These are phyloP conservation scores for Rhizoclosmatium sp. DNA, from an alignment of 192 early-diverging fungal species.

Conservation along the genomic window DNA sequence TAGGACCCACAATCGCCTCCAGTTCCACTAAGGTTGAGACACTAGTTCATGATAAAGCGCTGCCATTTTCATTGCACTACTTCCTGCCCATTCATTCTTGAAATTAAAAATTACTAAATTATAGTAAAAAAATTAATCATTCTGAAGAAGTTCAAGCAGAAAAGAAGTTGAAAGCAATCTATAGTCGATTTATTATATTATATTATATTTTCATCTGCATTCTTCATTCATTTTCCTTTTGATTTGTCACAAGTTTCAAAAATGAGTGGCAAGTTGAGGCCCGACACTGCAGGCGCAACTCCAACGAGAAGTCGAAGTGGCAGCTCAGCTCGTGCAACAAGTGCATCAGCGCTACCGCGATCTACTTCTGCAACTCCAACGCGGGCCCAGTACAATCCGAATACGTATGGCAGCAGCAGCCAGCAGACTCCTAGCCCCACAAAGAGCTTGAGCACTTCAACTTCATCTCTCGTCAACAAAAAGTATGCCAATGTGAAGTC, in stretches of 20 bases:
- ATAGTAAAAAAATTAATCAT: no score
- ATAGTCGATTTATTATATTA: no score
- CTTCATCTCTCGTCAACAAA: conserved; percentile 18
- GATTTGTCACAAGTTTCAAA: no score
- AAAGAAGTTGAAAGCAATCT: no score
- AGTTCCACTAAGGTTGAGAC: not conserved
- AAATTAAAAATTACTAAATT: no score
- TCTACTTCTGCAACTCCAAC: not conserved
- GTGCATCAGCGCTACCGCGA: not conserved
- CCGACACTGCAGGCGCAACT: not conserved
- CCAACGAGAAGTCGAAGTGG: not conserved
- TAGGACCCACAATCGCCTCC: conserved; percentile 51
- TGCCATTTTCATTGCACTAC: no score
- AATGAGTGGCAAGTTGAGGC: not conserved
- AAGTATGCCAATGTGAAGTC: conserved; percentile 37
- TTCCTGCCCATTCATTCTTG: no score
- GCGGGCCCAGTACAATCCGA: not conserved
- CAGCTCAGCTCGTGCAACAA: not conserved
- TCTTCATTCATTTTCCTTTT: no score
- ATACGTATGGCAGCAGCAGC: not conserved
- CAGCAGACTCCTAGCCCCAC: not conserved
- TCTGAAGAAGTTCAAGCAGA: no score
- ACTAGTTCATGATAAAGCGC: no score
- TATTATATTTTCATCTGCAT: no score
- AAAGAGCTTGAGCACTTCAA: not conserved